Evolutionary conservation across 768 basidiomycete species (phyloP).

Genomic region (Kwoniella pini): DNA sequence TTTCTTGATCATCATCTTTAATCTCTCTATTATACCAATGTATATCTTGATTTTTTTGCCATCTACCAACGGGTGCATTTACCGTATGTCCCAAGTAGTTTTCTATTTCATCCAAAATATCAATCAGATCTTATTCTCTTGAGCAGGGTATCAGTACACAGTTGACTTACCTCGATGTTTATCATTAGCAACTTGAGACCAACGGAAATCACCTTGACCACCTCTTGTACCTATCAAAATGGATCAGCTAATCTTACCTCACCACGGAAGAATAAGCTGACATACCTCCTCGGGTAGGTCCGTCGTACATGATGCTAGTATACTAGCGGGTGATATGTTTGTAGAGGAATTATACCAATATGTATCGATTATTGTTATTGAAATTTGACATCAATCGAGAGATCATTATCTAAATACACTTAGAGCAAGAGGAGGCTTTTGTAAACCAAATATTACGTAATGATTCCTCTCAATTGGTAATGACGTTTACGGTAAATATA

Average conservation of each 20-base stretch:
- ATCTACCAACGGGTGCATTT: constrained; percentile 91
- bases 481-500: too few species aligned
- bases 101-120: constrained; percentile 55
- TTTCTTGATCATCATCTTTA: constrained; percentile 53
- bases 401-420: too few species aligned
- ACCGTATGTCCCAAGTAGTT: constrained; percentile 94
- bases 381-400: too few species aligned
- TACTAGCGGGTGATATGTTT: neutral
- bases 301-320: constrained; percentile 40
- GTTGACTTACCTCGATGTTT: constrained; percentile 43
- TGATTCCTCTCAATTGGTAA: too few species aligned
- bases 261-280: neutral
- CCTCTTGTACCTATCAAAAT: constrained; percentile 45
- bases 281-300: constrained; percentile 45
- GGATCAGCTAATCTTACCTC: constrained; percentile 3
- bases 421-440: too few species aligned
- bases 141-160: neutral
- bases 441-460: too few species aligned
- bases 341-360: too few species aligned
- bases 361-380: too few species aligned
- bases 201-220: constrained; percentile 49
- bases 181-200: constrained; percentile 48
- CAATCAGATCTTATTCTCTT: neutral
- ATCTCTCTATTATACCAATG: constrained; percentile 88
- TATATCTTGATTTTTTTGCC: constrained; percentile 97